phyloP scores from a whole-genome alignment of 441 rosid species.

The Pelargonium myrrhifolium region DNA sequence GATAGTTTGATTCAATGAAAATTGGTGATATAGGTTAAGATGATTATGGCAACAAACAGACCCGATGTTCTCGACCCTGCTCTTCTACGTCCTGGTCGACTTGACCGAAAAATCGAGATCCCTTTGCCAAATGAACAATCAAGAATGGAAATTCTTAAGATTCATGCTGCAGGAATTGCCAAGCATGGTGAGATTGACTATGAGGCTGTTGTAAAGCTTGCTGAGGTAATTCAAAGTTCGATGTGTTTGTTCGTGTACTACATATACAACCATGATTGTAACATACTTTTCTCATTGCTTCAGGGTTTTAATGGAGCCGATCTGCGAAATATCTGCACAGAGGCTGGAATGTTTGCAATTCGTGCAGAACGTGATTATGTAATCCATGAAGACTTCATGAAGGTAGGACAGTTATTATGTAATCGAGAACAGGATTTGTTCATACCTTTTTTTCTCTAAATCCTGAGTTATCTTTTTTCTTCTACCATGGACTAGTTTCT shows the following conservation, averaged over 20 bases:
- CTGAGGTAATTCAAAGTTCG: constrained; percentile 53
- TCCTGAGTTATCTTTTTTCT: not conserved
- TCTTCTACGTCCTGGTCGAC: constrained; percentile 73
- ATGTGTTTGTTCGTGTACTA: not conserved
- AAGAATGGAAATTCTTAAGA: constrained; percentile 93
- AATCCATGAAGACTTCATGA: constrained; percentile 98
- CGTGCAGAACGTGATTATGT: constrained; percentile 95
- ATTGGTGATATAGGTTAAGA: constrained; percentile 48
- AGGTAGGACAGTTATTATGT: constrained; percentile 34
- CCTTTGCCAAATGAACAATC: constrained; percentile 96
- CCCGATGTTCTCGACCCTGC: constrained; percentile 91
- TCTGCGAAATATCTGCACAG: constrained; percentile 90
- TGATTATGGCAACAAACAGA: constrained; percentile 88
- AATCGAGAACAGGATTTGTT: no score
- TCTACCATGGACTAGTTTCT: not conserved
- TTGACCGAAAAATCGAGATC: constrained; percentile 79
- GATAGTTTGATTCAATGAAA: not conserved
- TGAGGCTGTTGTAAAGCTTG: constrained; percentile 92
- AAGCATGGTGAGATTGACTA: constrained; percentile 94
- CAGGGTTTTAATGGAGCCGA: constrained; percentile 98
- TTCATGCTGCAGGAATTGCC: constrained; percentile 91
- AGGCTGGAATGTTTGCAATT: constrained; percentile 96
- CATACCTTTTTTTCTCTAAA: no score
- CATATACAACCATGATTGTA: not conserved
- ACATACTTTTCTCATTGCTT: constrained; percentile 11